Evolutionary conservation across 768 basidiomycete species (phyloP).

Genomic region (Leucocoprinus birnbaumii): DNA sequence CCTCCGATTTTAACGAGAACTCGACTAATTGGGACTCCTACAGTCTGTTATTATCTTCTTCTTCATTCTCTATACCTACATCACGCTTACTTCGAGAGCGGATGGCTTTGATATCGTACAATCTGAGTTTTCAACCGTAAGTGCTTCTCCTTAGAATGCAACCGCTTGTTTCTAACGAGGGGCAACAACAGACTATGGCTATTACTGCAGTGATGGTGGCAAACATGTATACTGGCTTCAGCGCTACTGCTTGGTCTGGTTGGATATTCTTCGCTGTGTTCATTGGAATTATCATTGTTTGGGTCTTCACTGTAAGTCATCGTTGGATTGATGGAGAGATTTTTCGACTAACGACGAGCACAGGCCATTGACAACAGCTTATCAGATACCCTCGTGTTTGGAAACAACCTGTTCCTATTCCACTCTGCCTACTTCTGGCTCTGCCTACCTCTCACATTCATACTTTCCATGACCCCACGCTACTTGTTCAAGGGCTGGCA

Average conservation of each 20-base stretch:
- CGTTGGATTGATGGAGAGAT: not conserved
- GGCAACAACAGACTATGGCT: slow-evolving; percentile 66
- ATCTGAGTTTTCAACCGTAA: slow-evolving; percentile 84
- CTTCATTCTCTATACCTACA: slow-evolving; percentile 76
- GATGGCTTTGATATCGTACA: slow-evolving; percentile 79
- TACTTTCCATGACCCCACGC: slow-evolving; percentile 74
- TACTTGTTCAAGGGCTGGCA: slow-evolving; percentile 70
- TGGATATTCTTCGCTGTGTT: slow-evolving; percentile 86
- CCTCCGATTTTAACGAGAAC: not conserved
- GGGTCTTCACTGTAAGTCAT: slow-evolving; percentile 68
- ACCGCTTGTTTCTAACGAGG: not conserved
- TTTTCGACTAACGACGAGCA: not conserved
- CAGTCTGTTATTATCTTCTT: slow-evolving; percentile 90
- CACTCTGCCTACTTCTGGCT: slow-evolving; percentile 87
- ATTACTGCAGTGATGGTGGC: slow-evolving; percentile 73
- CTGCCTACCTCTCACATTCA: slow-evolving; percentile 63
- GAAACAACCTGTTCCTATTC: slow-evolving; percentile 78
- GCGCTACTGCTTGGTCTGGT: slow-evolving; percentile 81
- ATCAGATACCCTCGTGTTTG: slow-evolving; percentile 74
- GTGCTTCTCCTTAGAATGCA: slow-evolving; percentile 19
- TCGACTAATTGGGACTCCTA: slow-evolving; percentile 1
- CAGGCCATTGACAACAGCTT: slow-evolving; percentile 81
- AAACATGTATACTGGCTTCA: slow-evolving; percentile 86
- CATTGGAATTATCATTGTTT: slow-evolving; percentile 77
- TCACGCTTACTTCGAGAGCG: slow-evolving; percentile 61